phyloP scores from a whole-genome alignment of 1,284 basidiomycete species.

The Malassezia caprae region DNA sequence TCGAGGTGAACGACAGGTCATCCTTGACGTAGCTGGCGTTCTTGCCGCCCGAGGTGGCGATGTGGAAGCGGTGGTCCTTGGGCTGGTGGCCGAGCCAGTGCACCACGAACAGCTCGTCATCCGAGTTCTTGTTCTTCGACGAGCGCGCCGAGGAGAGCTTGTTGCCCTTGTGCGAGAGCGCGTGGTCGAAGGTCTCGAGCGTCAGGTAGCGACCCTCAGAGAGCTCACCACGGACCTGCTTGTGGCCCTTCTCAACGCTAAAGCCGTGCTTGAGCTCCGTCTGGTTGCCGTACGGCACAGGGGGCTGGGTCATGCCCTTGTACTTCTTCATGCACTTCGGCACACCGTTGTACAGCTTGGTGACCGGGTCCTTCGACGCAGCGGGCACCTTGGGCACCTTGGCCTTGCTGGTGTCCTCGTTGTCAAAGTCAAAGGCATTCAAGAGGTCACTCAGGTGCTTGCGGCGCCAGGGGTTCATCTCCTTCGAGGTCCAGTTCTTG shows the following conservation, averaged over 20 bases:
- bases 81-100: slow-evolving; percentile 8
- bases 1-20: neutral
- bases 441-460: slow-evolving; percentile 27
- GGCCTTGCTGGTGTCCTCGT: slow-evolving; percentile 15
- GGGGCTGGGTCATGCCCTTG: slow-evolving; percentile 8
- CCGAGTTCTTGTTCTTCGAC: neutral
- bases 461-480: slow-evolving; percentile 31
- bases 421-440: slow-evolving; percentile 32
- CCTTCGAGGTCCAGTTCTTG: slow-evolving; percentile 22
- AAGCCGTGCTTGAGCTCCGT: slow-evolving; percentile 14
- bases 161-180: slow-evolving; percentile 13
- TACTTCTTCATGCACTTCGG: slow-evolving; percentile 17
- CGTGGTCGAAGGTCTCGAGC: slow-evolving; percentile 21
- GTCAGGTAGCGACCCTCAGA: slow-evolving; percentile 26
- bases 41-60: slow-evolving; percentile 6
- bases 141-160: neutral
- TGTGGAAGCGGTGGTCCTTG: slow-evolving; percentile 11
- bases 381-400: slow-evolving; percentile 11
- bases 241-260: slow-evolving; percentile 21
- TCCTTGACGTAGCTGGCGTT: slow-evolving; percentile 5
- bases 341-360: slow-evolving; percentile 19
- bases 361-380: slow-evolving; percentile 15
- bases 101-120: slow-evolving; percentile 12
- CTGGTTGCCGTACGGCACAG: slow-evolving; percentile 15
- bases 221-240: slow-evolving; percentile 22